These are phyloP conservation scores for Oryza officinalis DNA, from an alignment of 176 grass and related monocot species.

Conservation along the genomic window DNA sequence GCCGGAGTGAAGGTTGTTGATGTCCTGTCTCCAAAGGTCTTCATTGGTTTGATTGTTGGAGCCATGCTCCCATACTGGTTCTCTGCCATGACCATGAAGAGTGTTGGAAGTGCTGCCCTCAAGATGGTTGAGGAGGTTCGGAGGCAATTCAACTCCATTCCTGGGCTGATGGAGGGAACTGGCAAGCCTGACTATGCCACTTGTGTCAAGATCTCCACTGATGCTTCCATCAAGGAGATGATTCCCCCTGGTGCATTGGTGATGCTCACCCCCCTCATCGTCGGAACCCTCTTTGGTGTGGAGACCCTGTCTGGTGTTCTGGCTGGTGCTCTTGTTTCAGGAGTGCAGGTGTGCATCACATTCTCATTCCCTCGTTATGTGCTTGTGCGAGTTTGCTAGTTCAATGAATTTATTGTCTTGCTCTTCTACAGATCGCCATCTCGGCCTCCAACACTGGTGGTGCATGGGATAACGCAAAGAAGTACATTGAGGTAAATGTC, in stretches of 20 bases:
- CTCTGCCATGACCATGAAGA: constrained; percentile 97
- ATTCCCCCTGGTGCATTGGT: constrained; percentile 86
- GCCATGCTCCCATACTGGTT: constrained; percentile 98
- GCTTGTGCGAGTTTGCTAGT: not conserved
- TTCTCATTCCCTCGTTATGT: not conserved
- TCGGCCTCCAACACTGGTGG: constrained; percentile 94
- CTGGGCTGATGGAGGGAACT: constrained; percentile 82
- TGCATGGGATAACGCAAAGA: constrained; percentile 94
- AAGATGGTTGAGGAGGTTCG: constrained; percentile 97
- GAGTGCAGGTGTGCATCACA: constrained; percentile 60
- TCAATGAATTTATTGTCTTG: constrained; percentile 15
- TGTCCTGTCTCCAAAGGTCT: constrained; percentile 86
- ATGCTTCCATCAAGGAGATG: constrained; percentile 97
- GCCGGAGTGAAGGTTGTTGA: constrained; percentile 70
- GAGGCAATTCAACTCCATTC: constrained; percentile 85
- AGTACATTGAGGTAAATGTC: constrained; percentile 82
- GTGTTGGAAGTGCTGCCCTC: constrained; percentile 80
- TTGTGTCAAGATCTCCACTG: constrained; percentile 93
- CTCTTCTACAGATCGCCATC: constrained; percentile 64
- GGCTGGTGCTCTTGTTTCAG: constrained; percentile 89
- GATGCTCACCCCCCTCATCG: constrained; percentile 85
- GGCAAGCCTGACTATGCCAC: constrained; percentile 81
- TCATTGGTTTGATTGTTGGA: constrained; percentile 83
- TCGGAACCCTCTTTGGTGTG: constrained; percentile 80
- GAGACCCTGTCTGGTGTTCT: constrained; percentile 88